These are phyloP conservation scores for Dactylellina cionopaga DNA, from an alignment of 2,329 filamentous ascomycete species.

Conservation along the genomic window DNA sequence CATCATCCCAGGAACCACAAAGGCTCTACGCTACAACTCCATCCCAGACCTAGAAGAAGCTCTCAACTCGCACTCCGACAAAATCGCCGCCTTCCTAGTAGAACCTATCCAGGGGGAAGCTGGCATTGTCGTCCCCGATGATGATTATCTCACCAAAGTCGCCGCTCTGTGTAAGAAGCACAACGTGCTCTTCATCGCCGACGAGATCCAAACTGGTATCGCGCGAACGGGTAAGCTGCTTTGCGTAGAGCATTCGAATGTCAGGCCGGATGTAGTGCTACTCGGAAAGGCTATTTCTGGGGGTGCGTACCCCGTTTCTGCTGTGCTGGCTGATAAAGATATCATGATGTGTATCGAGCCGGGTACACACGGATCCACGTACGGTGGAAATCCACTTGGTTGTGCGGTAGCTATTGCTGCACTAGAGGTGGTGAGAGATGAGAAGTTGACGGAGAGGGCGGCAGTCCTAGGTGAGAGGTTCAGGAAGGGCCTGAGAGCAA, in stretches of 20 bases:
- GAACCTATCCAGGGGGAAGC: conserved; percentile 98
- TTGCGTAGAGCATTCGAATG: conserved; percentile 91
- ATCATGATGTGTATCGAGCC: conserved; percentile 96
- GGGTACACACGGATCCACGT: conserved; percentile 97
- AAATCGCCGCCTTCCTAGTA: conserved; percentile 90
- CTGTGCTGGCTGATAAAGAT: conserved; percentile 85
- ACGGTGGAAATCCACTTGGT: conserved; percentile 94
- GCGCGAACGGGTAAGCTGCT: conserved; percentile 93
- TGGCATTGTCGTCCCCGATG: conserved; percentile 92
- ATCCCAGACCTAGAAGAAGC: conserved; percentile 80
- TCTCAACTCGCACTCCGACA: conserved; percentile 80
- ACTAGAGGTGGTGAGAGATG: conserved; percentile 91
- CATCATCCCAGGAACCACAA: conserved; percentile 76
- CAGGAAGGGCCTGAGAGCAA: conserved; percentile 77
- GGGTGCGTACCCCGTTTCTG: conserved; percentile 98
- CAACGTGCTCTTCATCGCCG: conserved; percentile 94
- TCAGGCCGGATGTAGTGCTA: conserved; percentile 94
- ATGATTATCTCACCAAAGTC: conserved; percentile 83
- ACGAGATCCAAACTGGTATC: conserved; percentile 95
- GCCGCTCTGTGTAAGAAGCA: conserved; percentile 90
- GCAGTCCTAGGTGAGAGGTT: conserved; percentile 83
- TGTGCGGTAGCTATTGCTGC: conserved; percentile 96
- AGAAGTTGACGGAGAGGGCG: conserved; percentile 84
- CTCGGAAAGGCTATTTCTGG: conserved; percentile 98
- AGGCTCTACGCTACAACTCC: conserved; percentile 86